phyloP scores from a whole-genome alignment of 2,329 filamentous ascomycete species.

The Aspergillus viridinutans region DNA sequence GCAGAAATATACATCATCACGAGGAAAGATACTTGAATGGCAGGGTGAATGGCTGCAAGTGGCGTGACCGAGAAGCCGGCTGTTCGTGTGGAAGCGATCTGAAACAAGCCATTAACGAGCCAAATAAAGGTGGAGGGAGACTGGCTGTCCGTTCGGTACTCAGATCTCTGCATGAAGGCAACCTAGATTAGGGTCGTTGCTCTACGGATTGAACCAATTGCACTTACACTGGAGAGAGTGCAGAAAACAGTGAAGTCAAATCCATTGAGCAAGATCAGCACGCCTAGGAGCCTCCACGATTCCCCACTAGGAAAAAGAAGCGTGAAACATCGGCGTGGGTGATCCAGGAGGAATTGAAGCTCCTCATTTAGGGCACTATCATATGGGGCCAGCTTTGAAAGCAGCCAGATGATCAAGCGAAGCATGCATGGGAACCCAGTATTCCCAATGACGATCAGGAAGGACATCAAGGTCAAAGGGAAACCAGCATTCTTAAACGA shows the following conservation, averaged over 20 bases:
- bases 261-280: conserved; percentile 73
- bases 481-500: conserved; percentile 74
- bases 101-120: conserved; percentile 80
- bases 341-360: conserved; percentile 79
- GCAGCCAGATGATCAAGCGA: conserved; percentile 81
- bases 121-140: conserved; percentile 45
- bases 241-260: conserved; percentile 78
- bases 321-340: conserved; percentile 91
- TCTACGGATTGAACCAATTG: background rate
- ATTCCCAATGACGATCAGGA: conserved; percentile 87
- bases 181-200: background rate
- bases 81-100: conserved; percentile 82
- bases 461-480: conserved; percentile 70
- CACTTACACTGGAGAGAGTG: conserved; percentile 74
- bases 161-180: background rate
- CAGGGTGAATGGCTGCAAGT: conserved; percentile 73
- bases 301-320: conserved; percentile 80
- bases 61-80: conserved; percentile 83
- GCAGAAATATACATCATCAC: conserved; percentile 99
- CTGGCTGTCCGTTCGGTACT: background rate
- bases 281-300: conserved; percentile 89
- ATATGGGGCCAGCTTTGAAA: conserved; percentile 61
- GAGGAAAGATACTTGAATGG: conserved; percentile 89
- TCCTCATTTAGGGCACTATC: conserved; percentile 76
- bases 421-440: conserved; percentile 91